Evolutionary conservation across 805 yeast genomes (phyloP).

Genomic region (Sporopachydermia lactativora): DNA sequence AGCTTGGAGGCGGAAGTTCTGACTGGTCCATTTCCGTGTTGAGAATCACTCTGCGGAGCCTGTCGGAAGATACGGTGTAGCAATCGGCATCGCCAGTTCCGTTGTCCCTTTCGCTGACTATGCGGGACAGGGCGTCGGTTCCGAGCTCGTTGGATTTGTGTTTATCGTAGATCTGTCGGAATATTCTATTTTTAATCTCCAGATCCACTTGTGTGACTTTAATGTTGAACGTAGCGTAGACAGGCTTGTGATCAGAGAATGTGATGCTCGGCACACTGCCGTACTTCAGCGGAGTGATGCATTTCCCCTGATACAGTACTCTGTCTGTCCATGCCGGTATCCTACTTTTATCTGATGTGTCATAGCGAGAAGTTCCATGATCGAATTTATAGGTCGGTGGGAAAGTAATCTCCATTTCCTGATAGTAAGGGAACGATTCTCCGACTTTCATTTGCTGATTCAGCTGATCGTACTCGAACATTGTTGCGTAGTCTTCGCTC

Average conservation of each 20-base stretch:
- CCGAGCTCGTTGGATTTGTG: slow-evolving; percentile 30
- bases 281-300: slow-evolving; percentile 51
- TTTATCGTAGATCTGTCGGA: slow-evolving; percentile 43
- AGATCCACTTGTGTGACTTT: slow-evolving; percentile 60
- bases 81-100: background rate
- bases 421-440: slow-evolving; percentile 59
- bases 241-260: slow-evolving; percentile 88
- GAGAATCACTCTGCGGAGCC: background rate
- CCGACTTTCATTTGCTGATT: slow-evolving; percentile 57
- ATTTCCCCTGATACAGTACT: slow-evolving; percentile 49
- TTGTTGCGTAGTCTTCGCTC: slow-evolving; percentile 27
- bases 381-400: slow-evolving; percentile 90
- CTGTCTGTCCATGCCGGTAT: slow-evolving; percentile 97
- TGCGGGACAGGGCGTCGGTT: slow-evolving; percentile 13
- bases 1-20: slow-evolving; percentile 78
- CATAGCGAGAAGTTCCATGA: slow-evolving; percentile 67
- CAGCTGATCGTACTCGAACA: slow-evolving; percentile 69
- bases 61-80: background rate
- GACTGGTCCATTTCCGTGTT: slow-evolving; percentile 8
- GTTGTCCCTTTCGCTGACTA: background rate
- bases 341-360: slow-evolving; percentile 82
- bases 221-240: slow-evolving; percentile 63
- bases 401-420: slow-evolving; percentile 65
- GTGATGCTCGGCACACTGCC: slow-evolving; percentile 42
- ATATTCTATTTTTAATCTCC: slow-evolving; percentile 35